A percentile compares a stretch with the other conserved stretches of the same genome.
Evolutionary conservation across 768 basidiomycete species (phyloP).

Genomic region (Hericium erinaceus): DNA sequence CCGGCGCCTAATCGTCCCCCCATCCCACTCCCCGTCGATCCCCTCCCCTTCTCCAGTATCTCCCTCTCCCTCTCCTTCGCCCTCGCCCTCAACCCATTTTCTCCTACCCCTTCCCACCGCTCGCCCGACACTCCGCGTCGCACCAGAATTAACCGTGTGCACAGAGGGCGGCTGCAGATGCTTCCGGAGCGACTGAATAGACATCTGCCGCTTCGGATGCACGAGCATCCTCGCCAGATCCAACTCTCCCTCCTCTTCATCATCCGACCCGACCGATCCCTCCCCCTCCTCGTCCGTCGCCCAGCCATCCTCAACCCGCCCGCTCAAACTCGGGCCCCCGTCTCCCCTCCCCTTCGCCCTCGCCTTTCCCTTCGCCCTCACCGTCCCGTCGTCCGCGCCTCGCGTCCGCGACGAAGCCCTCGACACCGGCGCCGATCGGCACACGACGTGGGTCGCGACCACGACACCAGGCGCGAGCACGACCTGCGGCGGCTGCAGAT

Average conservation of each 20-base stretch:
- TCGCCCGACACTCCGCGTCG: too few relatives aligned
- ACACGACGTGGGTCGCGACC: constrained; percentile 48
- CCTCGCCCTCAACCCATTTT: neutral
- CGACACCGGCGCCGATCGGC: constrained; percentile 63
- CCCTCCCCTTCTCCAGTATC: constrained; percentile 1
- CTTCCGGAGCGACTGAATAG: constrained; percentile 60
- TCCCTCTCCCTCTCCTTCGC: neutral
- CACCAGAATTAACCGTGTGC: neutral
- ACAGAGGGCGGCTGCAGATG: constrained; percentile 34
- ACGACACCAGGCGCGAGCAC: constrained; percentile 26
- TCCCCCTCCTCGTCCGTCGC: constrained; percentile 12
- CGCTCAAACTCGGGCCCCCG: constrained; percentile 22
- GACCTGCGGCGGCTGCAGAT: constrained; percentile 20
- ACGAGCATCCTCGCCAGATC: constrained; percentile 60
- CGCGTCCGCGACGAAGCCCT: constrained; percentile 36
- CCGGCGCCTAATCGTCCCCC: neutral
- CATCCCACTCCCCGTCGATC: neutral
- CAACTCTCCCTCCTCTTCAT: constrained; percentile 47
- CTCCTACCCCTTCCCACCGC: too few relatives aligned
- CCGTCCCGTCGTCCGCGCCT: constrained; percentile 8
- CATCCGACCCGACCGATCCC: constrained; percentile 19
- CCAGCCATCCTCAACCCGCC: constrained; percentile 47
- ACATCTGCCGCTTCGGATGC: constrained; percentile 58
- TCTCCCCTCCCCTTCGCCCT: constrained; percentile 20
- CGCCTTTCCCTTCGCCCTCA: constrained; percentile 17